Percentiles rank a stretch among this genome's conserved stretches.
Evolutionary conservation across 139 green algal genomes (phyloP).

Genomic region (Raphidocelis subcapitata): DNA sequence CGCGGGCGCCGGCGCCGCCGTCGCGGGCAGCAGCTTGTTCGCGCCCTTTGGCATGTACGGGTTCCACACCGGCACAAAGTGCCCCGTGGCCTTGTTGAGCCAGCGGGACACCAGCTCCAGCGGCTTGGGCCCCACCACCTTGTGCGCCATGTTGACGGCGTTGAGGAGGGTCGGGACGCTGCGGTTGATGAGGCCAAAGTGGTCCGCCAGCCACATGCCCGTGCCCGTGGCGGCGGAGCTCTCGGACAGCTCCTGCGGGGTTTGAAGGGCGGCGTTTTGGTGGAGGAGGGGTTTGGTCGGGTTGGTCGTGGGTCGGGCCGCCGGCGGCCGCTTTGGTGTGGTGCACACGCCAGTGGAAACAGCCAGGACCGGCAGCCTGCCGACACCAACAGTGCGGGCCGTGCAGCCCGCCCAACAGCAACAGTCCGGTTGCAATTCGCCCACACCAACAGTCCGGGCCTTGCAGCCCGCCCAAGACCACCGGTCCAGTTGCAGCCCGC

Average conservation of each 20-base stretch:
- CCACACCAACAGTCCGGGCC: no score
- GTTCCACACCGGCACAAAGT: slow-evolving; percentile 92
- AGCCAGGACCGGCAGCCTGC: no score
- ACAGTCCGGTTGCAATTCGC: no score
- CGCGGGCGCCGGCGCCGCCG: background rate
- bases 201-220: slow-evolving; percentile 64
- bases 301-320: no score
- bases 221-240: slow-evolving; percentile 3
- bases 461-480: no score
- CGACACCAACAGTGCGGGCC: no score
- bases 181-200: slow-evolving; percentile 74
- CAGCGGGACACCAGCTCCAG: slow-evolving; percentile 65
- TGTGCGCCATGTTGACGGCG: slow-evolving; percentile 73
- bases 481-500: no score
- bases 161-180: slow-evolving; percentile 79
- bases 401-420: no score
- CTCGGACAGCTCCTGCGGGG: background rate
- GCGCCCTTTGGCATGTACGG: slow-evolving; percentile 91
- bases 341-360: no score
- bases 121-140: slow-evolving; percentile 71
- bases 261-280: no score
- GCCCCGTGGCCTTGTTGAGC: slow-evolving; percentile 72
- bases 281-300: no score
- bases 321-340: no score
- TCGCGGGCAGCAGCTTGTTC: slow-evolving; percentile 5